A percentile compares a stretch with the other conserved stretches of the same genome.
phyloP scores from a whole-genome alignment of 495 filamentous ascomycete species.

The Aspergillus coremiiformis region DNA sequence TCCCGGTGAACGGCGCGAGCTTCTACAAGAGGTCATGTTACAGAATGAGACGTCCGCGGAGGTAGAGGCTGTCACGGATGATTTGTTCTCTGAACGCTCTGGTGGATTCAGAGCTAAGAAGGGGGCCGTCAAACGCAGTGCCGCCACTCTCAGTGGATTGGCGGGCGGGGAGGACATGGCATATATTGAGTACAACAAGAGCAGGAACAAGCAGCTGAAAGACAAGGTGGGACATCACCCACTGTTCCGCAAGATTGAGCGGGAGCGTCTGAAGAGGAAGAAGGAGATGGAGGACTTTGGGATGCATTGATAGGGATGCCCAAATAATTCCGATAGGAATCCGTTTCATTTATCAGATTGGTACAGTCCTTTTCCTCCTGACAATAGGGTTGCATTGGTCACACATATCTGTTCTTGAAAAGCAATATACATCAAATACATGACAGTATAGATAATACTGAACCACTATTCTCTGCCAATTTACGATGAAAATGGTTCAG shows the following conservation, averaged over 20 bases:
- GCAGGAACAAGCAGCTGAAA: conserved; percentile 73
- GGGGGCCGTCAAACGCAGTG: conserved; percentile 61
- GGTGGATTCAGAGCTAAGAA: conserved; percentile 39
- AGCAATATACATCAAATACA: neutral
- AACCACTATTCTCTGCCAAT: too few relatives aligned
- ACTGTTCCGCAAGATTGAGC: conserved; percentile 75
- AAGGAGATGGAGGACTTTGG: conserved; percentile 36
- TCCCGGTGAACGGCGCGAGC: conserved; percentile 73
- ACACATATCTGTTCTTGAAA: neutral
- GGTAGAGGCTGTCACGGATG: conserved; percentile 72
- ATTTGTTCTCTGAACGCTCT: conserved; percentile 64
- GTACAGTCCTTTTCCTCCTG: neutral
- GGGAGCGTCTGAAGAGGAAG: conserved; percentile 61
- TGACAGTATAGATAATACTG: neutral
- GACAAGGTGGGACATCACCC: conserved; percentile 53
- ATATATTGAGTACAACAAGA: conserved; percentile 80
- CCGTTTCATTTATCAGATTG: neutral
- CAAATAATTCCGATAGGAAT: neutral
- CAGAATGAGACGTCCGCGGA: conserved; percentile 75
- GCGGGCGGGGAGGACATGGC: conserved; percentile 94
- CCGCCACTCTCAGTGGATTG: conserved; percentile 76
- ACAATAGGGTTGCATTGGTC: neutral
- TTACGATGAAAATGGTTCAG: too few relatives aligned
- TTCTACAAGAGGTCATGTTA: conserved; percentile 85
- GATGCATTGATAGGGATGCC: neutral